A percentile compares a stretch with the other conserved stretches of the same genome.
Evolutionary conservation across 2,329 filamentous ascomycete species (phyloP).

Genomic region (Cladosporium sp.): DNA sequence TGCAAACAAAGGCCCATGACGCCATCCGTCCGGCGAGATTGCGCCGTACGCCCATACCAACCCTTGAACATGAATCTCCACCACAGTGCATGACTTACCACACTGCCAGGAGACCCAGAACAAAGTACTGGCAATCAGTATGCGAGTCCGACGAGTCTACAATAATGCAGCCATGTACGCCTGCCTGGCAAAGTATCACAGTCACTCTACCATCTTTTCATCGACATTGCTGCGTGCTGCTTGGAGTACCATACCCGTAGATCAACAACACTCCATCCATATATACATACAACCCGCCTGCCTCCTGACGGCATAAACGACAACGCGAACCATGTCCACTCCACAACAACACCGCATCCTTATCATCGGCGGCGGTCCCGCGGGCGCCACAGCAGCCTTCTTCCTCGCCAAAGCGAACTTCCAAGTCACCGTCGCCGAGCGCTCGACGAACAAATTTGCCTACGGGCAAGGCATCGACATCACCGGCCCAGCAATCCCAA

Average conservation of each 20-base stretch:
- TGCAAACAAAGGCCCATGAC: background rate
- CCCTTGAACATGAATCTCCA: background rate
- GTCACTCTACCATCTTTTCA: background rate
- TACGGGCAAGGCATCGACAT: conserved; percentile 35
- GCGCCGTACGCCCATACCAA: background rate
- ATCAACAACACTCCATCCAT: background rate
- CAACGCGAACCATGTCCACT: background rate
- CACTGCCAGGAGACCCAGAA: background rate
- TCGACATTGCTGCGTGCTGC: background rate
- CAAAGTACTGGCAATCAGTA: background rate
- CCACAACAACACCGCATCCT: conserved; percentile 20
- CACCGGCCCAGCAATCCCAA: conserved; percentile 27
- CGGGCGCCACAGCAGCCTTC: conserved; percentile 29
- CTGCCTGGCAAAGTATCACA: no score
- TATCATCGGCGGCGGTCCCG: conserved; percentile 29
- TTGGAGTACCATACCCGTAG: background rate
- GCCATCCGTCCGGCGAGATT: background rate
- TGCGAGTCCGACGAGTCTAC: background rate
- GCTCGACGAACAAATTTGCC: conserved; percentile 18
- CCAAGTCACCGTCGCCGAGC: conserved; percentile 29
- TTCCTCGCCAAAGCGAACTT: conserved; percentile 28
- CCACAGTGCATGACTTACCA: background rate
- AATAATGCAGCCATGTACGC: background rate
- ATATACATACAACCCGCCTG: background rate
- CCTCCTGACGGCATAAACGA: background rate